A percentile compares a stretch with the other conserved stretches of the same genome.
Conservation (phyloP, 163 green algal species). For the Picocystis sp. region DNA sequence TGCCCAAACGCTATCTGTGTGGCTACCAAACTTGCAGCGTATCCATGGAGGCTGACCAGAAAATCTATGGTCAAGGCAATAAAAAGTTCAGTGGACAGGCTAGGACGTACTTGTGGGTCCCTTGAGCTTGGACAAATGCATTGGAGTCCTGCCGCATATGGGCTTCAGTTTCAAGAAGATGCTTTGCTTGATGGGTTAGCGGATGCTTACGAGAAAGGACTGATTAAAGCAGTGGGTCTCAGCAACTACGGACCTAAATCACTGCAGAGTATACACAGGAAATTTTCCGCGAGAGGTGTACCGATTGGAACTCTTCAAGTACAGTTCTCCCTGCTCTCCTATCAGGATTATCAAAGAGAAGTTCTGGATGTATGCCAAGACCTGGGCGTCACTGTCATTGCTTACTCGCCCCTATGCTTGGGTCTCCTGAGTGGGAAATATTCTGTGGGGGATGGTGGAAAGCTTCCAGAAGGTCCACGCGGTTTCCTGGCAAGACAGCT, state of each 20-base stretch:
- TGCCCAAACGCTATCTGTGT: slow-evolving; percentile 44
- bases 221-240: slow-evolving; percentile 65
- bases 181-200: slow-evolving; percentile 68
- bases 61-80: slow-evolving; percentile 21
- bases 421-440: slow-evolving; percentile 70
- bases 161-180: slow-evolving; percentile 31
- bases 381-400: slow-evolving; percentile 67
- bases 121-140: slow-evolving; percentile 79
- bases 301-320: slow-evolving; percentile 61
- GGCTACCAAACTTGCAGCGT: slow-evolving; percentile 84
- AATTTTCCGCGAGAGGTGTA: slow-evolving; percentile 46
- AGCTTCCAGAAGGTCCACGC: slow-evolving; percentile 37
- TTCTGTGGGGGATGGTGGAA: background rate
- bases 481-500: slow-evolving; percentile 58
- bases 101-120: background rate
- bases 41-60: slow-evolving; percentile 80
- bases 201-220: slow-evolving; percentile 49
- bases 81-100: slow-evolving; percentile 6
- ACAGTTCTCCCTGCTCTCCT: slow-evolving; percentile 66
- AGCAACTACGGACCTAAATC: slow-evolving; percentile 77
- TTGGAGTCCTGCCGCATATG: slow-evolving; percentile 42
- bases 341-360: slow-evolving; percentile 38
- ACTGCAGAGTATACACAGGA: slow-evolving; percentile 49
- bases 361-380: slow-evolving; percentile 38
- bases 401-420: slow-evolving; percentile 77